Conservation (phyloP, 108 stramenopile species). For the Skeletonema menzelii region DNA sequence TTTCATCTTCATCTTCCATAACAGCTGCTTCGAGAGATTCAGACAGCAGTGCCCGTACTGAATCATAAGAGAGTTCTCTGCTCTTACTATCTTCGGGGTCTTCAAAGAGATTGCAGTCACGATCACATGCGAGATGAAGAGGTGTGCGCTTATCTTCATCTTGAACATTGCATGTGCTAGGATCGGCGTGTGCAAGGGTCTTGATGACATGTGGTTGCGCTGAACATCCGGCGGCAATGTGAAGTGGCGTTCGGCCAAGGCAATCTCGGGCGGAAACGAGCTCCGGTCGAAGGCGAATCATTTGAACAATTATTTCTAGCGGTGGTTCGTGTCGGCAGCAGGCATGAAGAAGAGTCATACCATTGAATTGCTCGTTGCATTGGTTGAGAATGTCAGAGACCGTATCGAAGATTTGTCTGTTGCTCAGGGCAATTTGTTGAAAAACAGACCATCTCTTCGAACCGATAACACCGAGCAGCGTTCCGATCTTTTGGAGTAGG, state of each 20-base stretch:
- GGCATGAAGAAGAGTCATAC: not conserved
- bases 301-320: not conserved
- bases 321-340: not conserved
- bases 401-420: not conserved
- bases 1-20: slow-evolving; percentile 39
- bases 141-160: slow-evolving; percentile 42
- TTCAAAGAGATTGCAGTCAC: slow-evolving; percentile 32
- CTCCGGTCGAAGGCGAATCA: slow-evolving; percentile 8
- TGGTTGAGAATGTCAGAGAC: not conserved
- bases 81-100: not conserved
- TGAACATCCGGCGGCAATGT: slow-evolving; percentile 31
- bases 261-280: slow-evolving; percentile 20
- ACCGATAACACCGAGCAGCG: not conserved
- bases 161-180: slow-evolving; percentile 26
- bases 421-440: not conserved
- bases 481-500: not conserved
- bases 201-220: slow-evolving; percentile 17
- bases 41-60: slow-evolving; percentile 17
- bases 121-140: slow-evolving; percentile 42
- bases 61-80: slow-evolving; percentile 18
- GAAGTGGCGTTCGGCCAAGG: slow-evolving; percentile 35
- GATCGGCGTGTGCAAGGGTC: slow-evolving; percentile 9
- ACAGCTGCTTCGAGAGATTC: slow-evolving; percentile 5
- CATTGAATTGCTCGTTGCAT: not conserved
- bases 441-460: not conserved